Percentiles rank a stretch among this genome's conserved stretches.
Conservation (phyloP, 1,139 yeast genomes). For the Magnusiomyces suaveolens region DNA sequence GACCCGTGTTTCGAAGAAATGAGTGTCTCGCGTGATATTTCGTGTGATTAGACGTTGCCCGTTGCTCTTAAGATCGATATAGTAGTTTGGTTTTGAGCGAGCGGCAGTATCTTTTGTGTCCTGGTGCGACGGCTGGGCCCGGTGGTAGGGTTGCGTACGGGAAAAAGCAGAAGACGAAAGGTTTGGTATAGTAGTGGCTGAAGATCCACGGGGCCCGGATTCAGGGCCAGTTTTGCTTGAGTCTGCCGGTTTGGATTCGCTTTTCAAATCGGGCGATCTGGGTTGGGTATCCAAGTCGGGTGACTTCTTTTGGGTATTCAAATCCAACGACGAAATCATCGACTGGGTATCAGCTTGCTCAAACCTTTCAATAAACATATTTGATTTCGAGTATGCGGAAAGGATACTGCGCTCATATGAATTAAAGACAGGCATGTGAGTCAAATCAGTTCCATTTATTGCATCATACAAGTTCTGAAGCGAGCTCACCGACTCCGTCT, state of each 20-base stretch:
- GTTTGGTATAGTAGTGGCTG: too few relatives aligned
- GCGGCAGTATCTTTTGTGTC: conserved; percentile 22
- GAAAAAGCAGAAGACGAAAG: background rate
- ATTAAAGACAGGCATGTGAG: conserved; percentile 26
- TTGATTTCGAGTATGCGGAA: conserved; percentile 25
- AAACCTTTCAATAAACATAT: conserved; percentile 28
- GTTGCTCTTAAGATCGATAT: conserved; percentile 26
- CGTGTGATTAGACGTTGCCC: conserved; percentile 22
- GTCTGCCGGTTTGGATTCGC: background rate
- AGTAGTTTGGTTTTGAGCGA: conserved; percentile 21
- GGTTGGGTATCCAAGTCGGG: background rate
- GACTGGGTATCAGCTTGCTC: conserved; percentile 6
- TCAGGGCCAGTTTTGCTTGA: background rate
- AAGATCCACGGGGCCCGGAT: too few relatives aligned
- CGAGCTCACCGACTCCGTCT: conserved; percentile 23
- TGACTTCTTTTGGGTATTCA: background rate
- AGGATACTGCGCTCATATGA: conserved; percentile 29
- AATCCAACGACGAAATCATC: background rate
- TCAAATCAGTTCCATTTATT: conserved; percentile 32
- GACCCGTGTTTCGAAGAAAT: conserved; percentile 28
- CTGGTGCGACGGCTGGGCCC: conserved; percentile 27
- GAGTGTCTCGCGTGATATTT: conserved; percentile 25
- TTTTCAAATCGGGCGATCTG: background rate
- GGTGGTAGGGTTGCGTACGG: conserved; percentile 18
- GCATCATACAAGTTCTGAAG: conserved; percentile 34